phyloP scores from a whole-genome alignment of 2,329 filamentous ascomycete genomes.

The Talaromyces piceae region DNA sequence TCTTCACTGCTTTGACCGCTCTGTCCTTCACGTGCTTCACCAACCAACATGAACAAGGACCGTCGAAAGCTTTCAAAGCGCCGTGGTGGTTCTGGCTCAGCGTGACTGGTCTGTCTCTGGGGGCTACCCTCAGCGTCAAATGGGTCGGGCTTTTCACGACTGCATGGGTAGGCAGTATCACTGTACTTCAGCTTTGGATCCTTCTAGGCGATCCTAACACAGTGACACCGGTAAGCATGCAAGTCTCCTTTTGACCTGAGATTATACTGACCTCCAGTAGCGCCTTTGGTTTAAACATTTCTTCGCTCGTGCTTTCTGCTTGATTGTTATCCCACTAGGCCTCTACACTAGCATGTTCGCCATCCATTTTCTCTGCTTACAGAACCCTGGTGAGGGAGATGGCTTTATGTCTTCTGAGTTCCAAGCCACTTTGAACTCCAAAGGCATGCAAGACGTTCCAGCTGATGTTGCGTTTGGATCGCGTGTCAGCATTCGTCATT shows the following conservation, averaged over 20 bases:
- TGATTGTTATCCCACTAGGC: conserved; percentile 77
- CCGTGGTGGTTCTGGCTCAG: conserved; percentile 98
- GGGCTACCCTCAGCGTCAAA: conserved; percentile 90
- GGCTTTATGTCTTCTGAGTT: conserved; percentile 99
- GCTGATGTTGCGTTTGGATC: conserved; percentile 88
- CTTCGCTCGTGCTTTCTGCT: conserved; percentile 79
- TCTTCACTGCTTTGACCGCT: conserved; percentile 86
- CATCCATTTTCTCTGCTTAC: conserved; percentile 88
- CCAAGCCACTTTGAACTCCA: conserved; percentile 92
- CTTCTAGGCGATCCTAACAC: conserved; percentile 81
- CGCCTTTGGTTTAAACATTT: conserved; percentile 91
- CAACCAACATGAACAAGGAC: conserved; percentile 93
- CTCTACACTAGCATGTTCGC: conserved; percentile 98
- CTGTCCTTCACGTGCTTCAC: conserved; percentile 88
- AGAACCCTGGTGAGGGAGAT: conserved; percentile 93
- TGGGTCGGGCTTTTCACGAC: conserved; percentile 99
- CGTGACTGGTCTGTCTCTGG: conserved; percentile 77
- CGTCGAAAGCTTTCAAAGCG: conserved; percentile 74
- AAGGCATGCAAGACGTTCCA: conserved; percentile 90
- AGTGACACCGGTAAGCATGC: conserved; percentile 60
- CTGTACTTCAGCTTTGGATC: conserved; percentile 87
- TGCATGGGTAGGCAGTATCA: conserved; percentile 91
- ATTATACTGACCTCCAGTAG: conserved; percentile 29
- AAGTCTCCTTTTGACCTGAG: background rate
- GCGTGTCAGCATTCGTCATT: conserved; percentile 76